phyloP scores from a whole-genome alignment of 164 flowering plant genomes.

The Aristolochia californica region DNA sequence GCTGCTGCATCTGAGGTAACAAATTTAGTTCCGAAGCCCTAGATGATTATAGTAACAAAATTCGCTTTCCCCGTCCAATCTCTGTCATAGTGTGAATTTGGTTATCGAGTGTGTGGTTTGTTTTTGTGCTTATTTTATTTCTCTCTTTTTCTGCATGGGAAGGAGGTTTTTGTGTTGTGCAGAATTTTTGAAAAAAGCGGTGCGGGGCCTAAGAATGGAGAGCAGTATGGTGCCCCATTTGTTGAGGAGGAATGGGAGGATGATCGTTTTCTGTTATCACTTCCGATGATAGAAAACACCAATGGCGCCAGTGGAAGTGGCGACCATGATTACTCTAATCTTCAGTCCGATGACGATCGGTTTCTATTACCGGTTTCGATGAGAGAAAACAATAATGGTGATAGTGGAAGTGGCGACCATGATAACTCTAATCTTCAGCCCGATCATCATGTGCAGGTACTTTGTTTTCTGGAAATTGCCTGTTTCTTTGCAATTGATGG shows the following conservation, averaged over 20 bases:
- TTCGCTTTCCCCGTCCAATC: too few relatives aligned
- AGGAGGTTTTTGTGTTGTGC: slow-evolving; percentile 29
- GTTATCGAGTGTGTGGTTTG: background rate
- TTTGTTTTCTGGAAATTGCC: too few relatives aligned
- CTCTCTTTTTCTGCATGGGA: background rate
- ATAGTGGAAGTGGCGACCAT: background rate
- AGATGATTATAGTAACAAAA: too few relatives aligned
- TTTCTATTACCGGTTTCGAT: slow-evolving; percentile 14
- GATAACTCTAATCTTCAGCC: too few relatives aligned
- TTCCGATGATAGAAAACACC: slow-evolving; percentile 18
- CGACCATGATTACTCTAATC: background rate
- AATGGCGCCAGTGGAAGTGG: background rate
- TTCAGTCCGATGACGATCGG: slow-evolving; percentile 3
- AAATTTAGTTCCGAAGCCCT: too few relatives aligned
- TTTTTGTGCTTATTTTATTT: slow-evolving; percentile 1
- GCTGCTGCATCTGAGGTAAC: slow-evolving; percentile 14
- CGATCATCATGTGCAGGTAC: too few relatives aligned
- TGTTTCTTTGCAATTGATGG: too few relatives aligned
- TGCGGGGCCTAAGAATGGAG: slow-evolving; percentile 49
- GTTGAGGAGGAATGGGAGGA: slow-evolving; percentile 50
- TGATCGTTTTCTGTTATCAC: slow-evolving; percentile 6
- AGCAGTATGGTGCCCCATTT: slow-evolving; percentile 50
- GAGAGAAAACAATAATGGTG: slow-evolving; percentile 7
- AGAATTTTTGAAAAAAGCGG: slow-evolving; percentile 32
- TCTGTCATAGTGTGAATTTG: too few relatives aligned